phyloP scores from a whole-genome alignment of 1,284 basidiomycete genomes.

The Ustilago lituana region DNA sequence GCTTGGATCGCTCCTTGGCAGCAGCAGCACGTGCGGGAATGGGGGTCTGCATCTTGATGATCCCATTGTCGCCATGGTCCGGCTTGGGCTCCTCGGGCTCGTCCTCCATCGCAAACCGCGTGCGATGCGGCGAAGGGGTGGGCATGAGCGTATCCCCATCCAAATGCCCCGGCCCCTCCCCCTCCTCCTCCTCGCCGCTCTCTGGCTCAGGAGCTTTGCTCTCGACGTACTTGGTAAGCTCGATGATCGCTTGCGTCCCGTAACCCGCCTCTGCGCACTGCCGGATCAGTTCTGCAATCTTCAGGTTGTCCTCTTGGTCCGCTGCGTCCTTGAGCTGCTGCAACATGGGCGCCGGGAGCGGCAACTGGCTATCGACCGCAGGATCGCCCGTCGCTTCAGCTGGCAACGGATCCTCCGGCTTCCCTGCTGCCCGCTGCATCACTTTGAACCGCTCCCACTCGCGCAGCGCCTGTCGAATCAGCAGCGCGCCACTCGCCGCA shows the following conservation, averaged over 20 bases:
- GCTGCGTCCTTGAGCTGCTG: constrained; percentile 36
- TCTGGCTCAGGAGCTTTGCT: constrained; percentile 23
- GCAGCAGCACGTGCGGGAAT: constrained; percentile 18
- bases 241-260: constrained; percentile 49
- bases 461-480: constrained; percentile 41
- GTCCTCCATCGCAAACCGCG: constrained; percentile 27
- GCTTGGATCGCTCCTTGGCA: neutral
- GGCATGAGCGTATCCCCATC: constrained; percentile 34
- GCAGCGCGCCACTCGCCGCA: constrained; percentile 39
- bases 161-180: neutral
- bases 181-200: constrained; percentile 2
- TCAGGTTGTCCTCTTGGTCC: constrained; percentile 32
- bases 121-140: constrained; percentile 30
- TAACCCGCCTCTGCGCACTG: constrained; percentile 42
- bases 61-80: constrained; percentile 9
- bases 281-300: constrained; percentile 34
- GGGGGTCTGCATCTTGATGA: constrained; percentile 31
- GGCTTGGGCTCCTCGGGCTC: constrained; percentile 22
- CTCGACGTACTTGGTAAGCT: constrained; percentile 46
- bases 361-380: constrained; percentile 25
- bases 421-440: constrained; percentile 43
- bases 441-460: constrained; percentile 56
- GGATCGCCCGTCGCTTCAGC: constrained; percentile 40
- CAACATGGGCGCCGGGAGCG: constrained; percentile 20
- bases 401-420: constrained; percentile 49